These are phyloP conservation scores for Gossypium laxum DNA, from an alignment of 441 rosid genomes.

Conservation along the genomic window DNA sequence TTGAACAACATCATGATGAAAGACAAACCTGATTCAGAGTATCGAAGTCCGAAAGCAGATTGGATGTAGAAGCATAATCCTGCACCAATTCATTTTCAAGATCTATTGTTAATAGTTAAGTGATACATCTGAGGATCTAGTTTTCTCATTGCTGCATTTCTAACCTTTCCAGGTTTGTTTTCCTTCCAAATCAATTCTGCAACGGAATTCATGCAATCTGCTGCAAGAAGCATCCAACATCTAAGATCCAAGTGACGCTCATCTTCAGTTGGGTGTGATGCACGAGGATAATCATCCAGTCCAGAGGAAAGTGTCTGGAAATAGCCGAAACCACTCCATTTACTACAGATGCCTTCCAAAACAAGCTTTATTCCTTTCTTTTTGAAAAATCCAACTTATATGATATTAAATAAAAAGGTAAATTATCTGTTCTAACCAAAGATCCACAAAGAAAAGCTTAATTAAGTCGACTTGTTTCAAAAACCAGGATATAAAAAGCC, in stretches of 20 bases:
- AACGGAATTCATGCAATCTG: constrained; percentile 83
- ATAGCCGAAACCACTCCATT: constrained; percentile 26
- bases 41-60: constrained; percentile 72
- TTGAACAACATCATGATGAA: neutral
- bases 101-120: constrained; percentile 15
- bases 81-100: constrained; percentile 32
- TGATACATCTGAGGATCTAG: neutral
- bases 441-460: neutral
- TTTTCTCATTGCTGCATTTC: neutral
- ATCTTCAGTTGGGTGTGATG: constrained; percentile 86
- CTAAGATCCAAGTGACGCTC: constrained; percentile 97
- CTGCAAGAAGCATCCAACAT: constrained; percentile 99
- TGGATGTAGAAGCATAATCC: constrained; percentile 61
- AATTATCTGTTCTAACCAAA: neutral
- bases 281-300: constrained; percentile 94
- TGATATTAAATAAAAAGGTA: neutral
- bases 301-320: constrained; percentile 83
- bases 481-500: neutral
- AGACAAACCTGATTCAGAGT: constrained; percentile 66
- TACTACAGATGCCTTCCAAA: neutral
- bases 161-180: constrained; percentile 48
- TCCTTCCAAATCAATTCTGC: constrained; percentile 42
- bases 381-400: neutral
- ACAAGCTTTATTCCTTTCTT: neutral
- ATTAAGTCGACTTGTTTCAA: neutral